Evolutionary conservation across 352 stramenopile genomes (phyloP), one percentile per base, ranked within the genome.

Genomic region (Phytophthora lateralis): DNA sequence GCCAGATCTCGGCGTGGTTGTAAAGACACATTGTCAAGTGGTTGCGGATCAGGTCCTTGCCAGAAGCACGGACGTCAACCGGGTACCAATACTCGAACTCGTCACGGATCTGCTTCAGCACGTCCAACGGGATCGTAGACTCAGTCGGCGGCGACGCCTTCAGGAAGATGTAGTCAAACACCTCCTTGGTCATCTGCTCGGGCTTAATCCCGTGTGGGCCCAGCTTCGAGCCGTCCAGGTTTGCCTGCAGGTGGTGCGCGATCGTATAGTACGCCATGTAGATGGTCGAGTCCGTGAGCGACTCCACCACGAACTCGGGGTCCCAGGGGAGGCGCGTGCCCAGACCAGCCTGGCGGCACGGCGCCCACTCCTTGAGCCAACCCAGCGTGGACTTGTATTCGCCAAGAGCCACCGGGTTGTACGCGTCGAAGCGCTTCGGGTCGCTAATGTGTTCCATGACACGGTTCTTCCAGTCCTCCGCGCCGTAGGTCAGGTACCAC

Each of bases 221-320:
- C 29, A 89, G 83, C 46, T 88, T 73, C 17, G 91, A 94, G 27
- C 97, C 97, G 67, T 99, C 93, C 26, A 99, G 65, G 82, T 98
- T 98, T 68, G 71, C 68, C 66, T 99, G 97, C 55, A 99, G 78
- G 70, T 99, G 85, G 82, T 99, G 96, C 5, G 97, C 93, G 62
- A 99, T 99, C 9, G 98, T 99, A 76, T 99, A 99, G 79, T 99
- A 99, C 26, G 98, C 97, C 98, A 99, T 99, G 85, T 99, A 99
- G 64, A 99, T 99, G 15, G 98, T 99, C 77, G 93, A 99, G 75
- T 99, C 98, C 26, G 96, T 99, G 30, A 99, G 90, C 42, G 92
- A 99, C 77, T 99, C 98, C 45, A 99, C 99, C 17, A 99, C 96
- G 73, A 98, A 99, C 63, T 98, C 76, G 7, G 90, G 85, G 81